Conservation (phyloP, 75 land plant genomes). For the Selaginella moellendorffii region DNA sequence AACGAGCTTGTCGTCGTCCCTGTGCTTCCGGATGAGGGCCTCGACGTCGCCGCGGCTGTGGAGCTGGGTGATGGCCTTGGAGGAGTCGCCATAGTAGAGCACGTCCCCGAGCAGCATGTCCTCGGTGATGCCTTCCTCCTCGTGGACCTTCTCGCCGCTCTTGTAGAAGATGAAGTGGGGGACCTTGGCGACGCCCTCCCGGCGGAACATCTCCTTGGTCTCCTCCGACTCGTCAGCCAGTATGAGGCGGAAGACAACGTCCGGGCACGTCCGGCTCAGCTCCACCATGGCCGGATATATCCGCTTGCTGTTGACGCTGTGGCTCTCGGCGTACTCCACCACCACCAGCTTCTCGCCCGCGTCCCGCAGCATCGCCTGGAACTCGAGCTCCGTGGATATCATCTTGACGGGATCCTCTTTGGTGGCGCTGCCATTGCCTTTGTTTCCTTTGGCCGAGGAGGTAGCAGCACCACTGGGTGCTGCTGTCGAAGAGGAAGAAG, state of each 20-base stretch:
- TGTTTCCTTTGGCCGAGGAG: too few relatives aligned
- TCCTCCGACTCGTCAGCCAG: constrained; percentile 85
- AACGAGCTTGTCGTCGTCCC: constrained; percentile 46
- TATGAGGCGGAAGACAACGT: constrained; percentile 69
- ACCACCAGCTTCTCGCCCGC: constrained; percentile 72
- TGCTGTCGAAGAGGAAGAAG: too few relatives aligned
- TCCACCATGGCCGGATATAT: constrained; percentile 92
- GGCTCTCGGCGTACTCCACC: constrained; percentile 70
- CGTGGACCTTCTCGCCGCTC: constrained; percentile 59
- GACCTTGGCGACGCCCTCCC: constrained; percentile 40
- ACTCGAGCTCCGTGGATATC: constrained; percentile 50
- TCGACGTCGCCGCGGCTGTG: constrained; percentile 62
- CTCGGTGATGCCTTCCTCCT: constrained; percentile 78
- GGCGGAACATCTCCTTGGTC: constrained; percentile 46
- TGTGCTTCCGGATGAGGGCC: constrained; percentile 40
- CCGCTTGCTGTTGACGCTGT: constrained; percentile 34
- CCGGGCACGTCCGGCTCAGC: constrained; percentile 63
- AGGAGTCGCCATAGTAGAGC: constrained; percentile 74
- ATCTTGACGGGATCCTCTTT: constrained; percentile 48
- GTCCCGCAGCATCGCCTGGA: constrained; percentile 45
- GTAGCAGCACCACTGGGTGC: too few relatives aligned
- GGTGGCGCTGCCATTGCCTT: too few relatives aligned
- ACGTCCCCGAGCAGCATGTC: constrained; percentile 72
- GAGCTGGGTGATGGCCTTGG: constrained; percentile 58
- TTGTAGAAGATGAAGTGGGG: constrained; percentile 96